A percentile compares a stretch with the other conserved stretches of the same genome.
phyloP scores from a whole-genome alignment of 2,329 filamentous ascomycete species.

The Sclerotinia minor region DNA sequence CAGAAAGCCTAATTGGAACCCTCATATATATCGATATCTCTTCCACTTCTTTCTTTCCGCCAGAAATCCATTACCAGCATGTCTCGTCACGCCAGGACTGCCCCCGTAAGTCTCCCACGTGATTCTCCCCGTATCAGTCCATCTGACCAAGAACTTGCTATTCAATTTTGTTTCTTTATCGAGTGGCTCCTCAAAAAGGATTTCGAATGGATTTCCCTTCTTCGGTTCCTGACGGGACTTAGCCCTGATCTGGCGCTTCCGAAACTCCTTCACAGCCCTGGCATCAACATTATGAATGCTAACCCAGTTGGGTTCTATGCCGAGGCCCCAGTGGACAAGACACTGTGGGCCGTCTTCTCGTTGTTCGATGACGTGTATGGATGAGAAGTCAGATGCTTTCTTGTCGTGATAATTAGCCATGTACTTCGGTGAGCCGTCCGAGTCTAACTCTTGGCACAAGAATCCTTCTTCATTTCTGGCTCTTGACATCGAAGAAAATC shows the following conservation, averaged over 20 bases:
- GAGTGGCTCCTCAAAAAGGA: not conserved
- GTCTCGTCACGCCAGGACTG: not conserved
- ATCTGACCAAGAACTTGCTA: not conserved
- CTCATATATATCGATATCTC: conserved; percentile 2
- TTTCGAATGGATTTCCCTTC: not conserved
- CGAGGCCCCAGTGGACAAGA: not conserved
- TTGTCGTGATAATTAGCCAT: not conserved
- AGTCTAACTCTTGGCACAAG: not conserved
- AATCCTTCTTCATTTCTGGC: not conserved
- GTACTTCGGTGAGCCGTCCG: not conserved
- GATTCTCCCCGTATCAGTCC: not conserved
- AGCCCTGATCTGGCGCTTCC: too few species aligned
- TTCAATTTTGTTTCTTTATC: not conserved
- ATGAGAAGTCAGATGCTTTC: not conserved
- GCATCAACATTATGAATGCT: not conserved
- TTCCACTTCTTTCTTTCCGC: not conserved
- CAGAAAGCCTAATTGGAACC: fast-evolving
- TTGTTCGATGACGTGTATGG: not conserved
- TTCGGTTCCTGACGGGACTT: not conserved
- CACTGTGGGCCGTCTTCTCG: not conserved
- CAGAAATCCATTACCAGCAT: not conserved
- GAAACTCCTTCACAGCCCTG: not conserved
- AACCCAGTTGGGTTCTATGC: not conserved
- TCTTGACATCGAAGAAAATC: not conserved
- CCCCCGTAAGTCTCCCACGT: not conserved